Percentiles rank a stretch among this genome's conserved stretches.
These are phyloP conservation scores for Tubosaeta brunneosetosa DNA, from an alignment of 768 basidiomycete genomes.

Conservation along the genomic window DNA sequence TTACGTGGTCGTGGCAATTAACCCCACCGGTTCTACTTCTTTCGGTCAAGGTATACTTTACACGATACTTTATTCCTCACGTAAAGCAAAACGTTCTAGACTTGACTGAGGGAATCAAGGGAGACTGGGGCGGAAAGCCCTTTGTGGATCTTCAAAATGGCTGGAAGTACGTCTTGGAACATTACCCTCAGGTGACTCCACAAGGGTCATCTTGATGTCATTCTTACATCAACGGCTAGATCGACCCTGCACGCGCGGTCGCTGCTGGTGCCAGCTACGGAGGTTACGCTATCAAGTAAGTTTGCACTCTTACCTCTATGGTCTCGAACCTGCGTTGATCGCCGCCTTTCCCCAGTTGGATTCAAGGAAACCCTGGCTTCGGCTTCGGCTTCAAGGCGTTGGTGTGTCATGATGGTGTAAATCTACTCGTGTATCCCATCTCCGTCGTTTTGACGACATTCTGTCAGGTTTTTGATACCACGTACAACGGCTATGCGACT, in stretches of 20 bases:
- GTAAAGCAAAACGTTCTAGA: constrained; percentile 36
- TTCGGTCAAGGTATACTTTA: constrained; percentile 71
- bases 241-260: constrained; percentile 64
- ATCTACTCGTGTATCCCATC: constrained; percentile 12
- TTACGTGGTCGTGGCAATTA: constrained; percentile 83
- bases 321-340: constrained; percentile 1
- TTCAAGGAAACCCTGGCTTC: constrained; percentile 88
- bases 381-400: constrained; percentile 89
- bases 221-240: constrained; percentile 34
- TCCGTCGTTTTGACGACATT: background rate
- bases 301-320: background rate
- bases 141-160: constrained; percentile 74
- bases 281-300: constrained; percentile 84
- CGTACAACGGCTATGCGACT: constrained; percentile 80
- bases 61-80: background rate
- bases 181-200: constrained; percentile 58
- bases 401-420: constrained; percentile 87
- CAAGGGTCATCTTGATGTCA: background rate
- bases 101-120: constrained; percentile 73
- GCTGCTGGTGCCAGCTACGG: constrained; percentile 84
- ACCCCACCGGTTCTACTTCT: constrained; percentile 91
- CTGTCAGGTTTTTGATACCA: constrained; percentile 65
- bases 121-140: constrained; percentile 85
- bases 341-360: constrained; percentile 58
- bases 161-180: constrained; percentile 63